A percentile compares a stretch with the other conserved stretches of the same genome.
Evolutionary conservation across 352 stramenopile genomes (phyloP).

Genomic region (Globisporangium uncinulatum): DNA sequence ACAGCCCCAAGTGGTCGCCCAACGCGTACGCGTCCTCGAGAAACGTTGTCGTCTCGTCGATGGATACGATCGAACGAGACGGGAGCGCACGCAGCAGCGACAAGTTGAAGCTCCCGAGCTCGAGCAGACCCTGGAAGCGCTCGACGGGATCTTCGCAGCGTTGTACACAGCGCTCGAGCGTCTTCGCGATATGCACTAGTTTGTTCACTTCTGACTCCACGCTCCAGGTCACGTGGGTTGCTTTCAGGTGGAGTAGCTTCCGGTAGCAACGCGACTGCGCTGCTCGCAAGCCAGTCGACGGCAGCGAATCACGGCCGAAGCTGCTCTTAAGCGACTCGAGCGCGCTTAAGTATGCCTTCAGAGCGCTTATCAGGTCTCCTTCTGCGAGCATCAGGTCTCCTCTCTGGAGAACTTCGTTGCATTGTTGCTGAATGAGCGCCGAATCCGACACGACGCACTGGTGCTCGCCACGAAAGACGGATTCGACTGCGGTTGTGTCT

Average conservation of each 20-base stretch:
- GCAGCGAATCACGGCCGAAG: not conserved
- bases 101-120: constrained; percentile 36
- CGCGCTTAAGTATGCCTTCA: constrained; percentile 10
- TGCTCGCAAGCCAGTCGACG: constrained; percentile 6
- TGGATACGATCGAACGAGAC: constrained; percentile 28
- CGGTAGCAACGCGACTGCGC: constrained; percentile 38
- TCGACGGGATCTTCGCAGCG: constrained; percentile 37
- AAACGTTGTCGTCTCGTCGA: constrained; percentile 20
- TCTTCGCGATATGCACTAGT: constrained; percentile 36
- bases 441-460: constrained; percentile 19
- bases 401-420: constrained; percentile 38
- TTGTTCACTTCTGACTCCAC: constrained; percentile 22
- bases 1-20: constrained; percentile 35
- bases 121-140: constrained; percentile 36
- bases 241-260: constrained; percentile 36
- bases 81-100: constrained; percentile 32
- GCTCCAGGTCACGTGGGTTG: constrained; percentile 14
- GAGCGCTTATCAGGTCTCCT: constrained; percentile 16
- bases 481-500: not conserved
- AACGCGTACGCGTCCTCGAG: constrained; percentile 41
- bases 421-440: constrained; percentile 32
- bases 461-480: not conserved
- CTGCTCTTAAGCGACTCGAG: constrained; percentile 6
- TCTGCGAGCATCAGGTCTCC: constrained; percentile 27
- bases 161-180: constrained; percentile 34